These are phyloP conservation scores for Tylopilus vinaceipallidus DNA, from an alignment of 768 basidiomycete genomes.

Conservation along the genomic window DNA sequence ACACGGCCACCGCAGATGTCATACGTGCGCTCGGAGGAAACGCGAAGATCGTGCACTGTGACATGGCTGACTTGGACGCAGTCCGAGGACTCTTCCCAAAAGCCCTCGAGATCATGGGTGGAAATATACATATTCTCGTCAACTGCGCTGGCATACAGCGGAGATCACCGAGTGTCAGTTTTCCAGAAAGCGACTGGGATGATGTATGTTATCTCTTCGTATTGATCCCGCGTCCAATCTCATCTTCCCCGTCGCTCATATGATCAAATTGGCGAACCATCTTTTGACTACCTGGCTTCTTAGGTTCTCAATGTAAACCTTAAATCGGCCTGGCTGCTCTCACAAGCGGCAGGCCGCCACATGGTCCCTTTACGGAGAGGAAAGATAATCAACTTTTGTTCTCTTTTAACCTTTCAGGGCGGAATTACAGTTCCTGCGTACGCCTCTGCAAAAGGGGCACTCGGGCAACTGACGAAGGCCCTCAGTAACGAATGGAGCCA, in stretches of 20 bases:
- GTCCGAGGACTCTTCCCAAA: conserved; percentile 49
- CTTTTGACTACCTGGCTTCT: conserved; percentile 10
- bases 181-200: conserved; percentile 68
- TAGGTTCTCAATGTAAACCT: conserved; percentile 87
- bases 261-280: conserved; percentile 9
- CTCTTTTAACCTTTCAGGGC: conserved; percentile 49
- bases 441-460: conserved; percentile 86
- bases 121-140: conserved; percentile 59
- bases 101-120: conserved; percentile 49
- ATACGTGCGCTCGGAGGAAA: conserved; percentile 36
- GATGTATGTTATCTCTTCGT: conserved; percentile 51
- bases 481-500: conserved; percentile 92
- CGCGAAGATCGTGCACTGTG: conserved; percentile 50
- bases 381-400: conserved; percentile 70
- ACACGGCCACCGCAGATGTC: conserved; percentile 35
- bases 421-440: conserved; percentile 84
- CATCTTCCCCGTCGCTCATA: conserved; percentile 4
- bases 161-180: conserved; percentile 59
- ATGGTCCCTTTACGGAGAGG: conserved; percentile 76
- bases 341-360: conserved; percentile 83
- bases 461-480: conserved; percentile 84
- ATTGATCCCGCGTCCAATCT: conserved; percentile 11
- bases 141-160: conserved; percentile 69
- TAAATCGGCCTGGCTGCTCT: conserved; percentile 82
- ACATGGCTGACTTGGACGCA: conserved; percentile 48